Percentiles rank a stretch among this genome's conserved stretches.
Conservation (phyloP, 192 early-diverging fungal species). For the Rhizophagus clarus region DNA sequence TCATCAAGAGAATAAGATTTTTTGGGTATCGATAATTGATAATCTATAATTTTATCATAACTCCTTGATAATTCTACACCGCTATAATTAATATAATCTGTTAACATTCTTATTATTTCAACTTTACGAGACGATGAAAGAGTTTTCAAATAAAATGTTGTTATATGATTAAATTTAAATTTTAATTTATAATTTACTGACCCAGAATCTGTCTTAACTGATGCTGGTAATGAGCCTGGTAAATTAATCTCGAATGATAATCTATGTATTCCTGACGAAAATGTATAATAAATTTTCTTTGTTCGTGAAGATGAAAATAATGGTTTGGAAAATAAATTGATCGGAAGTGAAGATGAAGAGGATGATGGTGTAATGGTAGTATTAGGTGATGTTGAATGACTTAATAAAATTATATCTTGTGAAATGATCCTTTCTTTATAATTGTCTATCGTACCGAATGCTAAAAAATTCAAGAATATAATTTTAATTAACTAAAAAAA, state of each 20-base stretch:
- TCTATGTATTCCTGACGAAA: constrained; percentile 34
- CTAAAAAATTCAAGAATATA: no score
- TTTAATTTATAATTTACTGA: constrained; percentile 39
- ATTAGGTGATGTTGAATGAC: not conserved
- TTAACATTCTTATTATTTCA: constrained; percentile 52
- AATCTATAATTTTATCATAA: constrained; percentile 34
- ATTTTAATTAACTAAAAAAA: no score
- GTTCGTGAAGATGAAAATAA: not conserved
- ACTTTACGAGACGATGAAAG: constrained; percentile 36
- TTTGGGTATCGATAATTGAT: constrained; percentile 58
- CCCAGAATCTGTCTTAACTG: constrained; percentile 35
- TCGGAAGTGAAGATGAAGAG: not conserved
- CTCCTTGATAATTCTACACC: constrained; percentile 38
- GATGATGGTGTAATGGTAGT: no score
- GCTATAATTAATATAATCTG: constrained; percentile 52
- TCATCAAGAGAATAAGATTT: constrained; percentile 53
- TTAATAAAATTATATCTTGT: not conserved
- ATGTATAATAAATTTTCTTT: constrained; percentile 25
- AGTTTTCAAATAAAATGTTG: constrained; percentile 47
- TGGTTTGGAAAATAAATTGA: not conserved
- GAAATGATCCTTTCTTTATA: not conserved
- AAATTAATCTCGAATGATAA: constrained; percentile 39
- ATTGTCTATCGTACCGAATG: not conserved
- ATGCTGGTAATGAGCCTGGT: constrained; percentile 39
- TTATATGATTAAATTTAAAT: constrained; percentile 1